Conservation (phyloP, 208 protist species). For the Polymyxa betae region DNA sequence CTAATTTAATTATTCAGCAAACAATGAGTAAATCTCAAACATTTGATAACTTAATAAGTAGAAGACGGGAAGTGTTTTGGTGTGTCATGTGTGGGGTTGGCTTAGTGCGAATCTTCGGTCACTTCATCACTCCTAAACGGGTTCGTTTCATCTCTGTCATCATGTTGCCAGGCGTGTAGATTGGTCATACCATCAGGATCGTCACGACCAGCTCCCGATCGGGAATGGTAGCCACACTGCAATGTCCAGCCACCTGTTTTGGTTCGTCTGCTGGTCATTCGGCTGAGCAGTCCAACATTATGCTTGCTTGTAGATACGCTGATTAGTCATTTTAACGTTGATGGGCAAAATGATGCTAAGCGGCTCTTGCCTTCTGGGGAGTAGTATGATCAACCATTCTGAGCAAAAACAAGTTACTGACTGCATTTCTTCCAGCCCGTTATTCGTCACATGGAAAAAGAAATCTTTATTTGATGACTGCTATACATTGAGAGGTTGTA, state of each 20-base stretch:
- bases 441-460: slow-evolving; percentile 60
- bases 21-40: too few species aligned
- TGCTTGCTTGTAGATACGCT: not conserved
- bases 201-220: too few species aligned
- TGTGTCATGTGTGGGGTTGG: too few species aligned
- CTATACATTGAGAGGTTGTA: slow-evolving; percentile 53
- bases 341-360: too few species aligned
- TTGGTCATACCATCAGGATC: too few species aligned
- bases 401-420: not conserved
- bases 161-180: too few species aligned
- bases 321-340: not conserved
- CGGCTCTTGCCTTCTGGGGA: not conserved
- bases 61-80: too few species aligned
- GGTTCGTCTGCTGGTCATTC: not conserved
- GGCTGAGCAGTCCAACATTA: not conserved
- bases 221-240: not conserved
- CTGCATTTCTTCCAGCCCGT: slow-evolving; percentile 38
- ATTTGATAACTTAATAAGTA: too few species aligned
- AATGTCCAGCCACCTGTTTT: not conserved
- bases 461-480: not conserved
- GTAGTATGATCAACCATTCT: not conserved
- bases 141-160: too few species aligned
- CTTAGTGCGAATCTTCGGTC: too few species aligned
- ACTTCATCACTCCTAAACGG: too few species aligned
- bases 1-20: too few species aligned